phyloP scores from a whole-genome alignment of 2,329 filamentous ascomycete genomes.

The Aspergillus novofumigatus region DNA sequence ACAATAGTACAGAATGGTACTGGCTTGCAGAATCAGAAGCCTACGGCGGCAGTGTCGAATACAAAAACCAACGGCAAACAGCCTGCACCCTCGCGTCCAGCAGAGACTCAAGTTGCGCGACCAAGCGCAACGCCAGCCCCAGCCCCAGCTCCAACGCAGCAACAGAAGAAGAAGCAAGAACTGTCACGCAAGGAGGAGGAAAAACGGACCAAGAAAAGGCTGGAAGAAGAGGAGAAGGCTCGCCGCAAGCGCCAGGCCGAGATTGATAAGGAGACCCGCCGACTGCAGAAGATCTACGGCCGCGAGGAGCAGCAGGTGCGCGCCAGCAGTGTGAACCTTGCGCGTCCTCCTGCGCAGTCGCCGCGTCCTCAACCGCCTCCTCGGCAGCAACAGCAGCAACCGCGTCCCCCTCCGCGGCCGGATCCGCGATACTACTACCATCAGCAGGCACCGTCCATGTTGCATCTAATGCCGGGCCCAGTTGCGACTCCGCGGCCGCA shows the following conservation, averaged over 20 bases:
- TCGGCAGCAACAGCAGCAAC: conserved; percentile 12
- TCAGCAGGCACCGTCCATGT: conserved; percentile 8
- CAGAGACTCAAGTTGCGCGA: not conserved
- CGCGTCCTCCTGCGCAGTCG: conserved; percentile 13
- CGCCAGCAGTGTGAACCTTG: conserved; percentile 10
- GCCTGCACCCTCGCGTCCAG: conserved; percentile 4
- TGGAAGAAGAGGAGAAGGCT: conserved; percentile 52
- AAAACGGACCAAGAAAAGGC: conserved; percentile 48
- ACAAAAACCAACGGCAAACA: conserved; percentile 1
- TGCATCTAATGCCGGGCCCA: conserved; percentile 6
- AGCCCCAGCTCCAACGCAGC: conserved; percentile 9
- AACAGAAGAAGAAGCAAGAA: conserved; percentile 33
- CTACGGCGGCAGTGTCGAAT: not conserved
- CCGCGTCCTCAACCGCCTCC: conserved; percentile 20
- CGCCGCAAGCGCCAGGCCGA: conserved; percentile 46
- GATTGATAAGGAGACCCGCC: conserved; percentile 72
- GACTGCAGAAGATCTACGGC: conserved; percentile 59
- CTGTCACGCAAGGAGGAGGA: conserved; percentile 47
- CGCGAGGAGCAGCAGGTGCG: conserved; percentile 36
- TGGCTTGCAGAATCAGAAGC: not conserved
- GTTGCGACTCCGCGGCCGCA: not conserved
- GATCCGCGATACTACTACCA: conserved; percentile 13
- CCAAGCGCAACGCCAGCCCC: too few relatives aligned
- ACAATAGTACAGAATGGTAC: too few relatives aligned
- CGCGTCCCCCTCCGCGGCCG: conserved; percentile 7